Evolutionary conservation across 495 filamentous ascomycete species (phyloP), one percentile per base, ranked within the genome.

Genomic region (Podospora anserina): DNA sequence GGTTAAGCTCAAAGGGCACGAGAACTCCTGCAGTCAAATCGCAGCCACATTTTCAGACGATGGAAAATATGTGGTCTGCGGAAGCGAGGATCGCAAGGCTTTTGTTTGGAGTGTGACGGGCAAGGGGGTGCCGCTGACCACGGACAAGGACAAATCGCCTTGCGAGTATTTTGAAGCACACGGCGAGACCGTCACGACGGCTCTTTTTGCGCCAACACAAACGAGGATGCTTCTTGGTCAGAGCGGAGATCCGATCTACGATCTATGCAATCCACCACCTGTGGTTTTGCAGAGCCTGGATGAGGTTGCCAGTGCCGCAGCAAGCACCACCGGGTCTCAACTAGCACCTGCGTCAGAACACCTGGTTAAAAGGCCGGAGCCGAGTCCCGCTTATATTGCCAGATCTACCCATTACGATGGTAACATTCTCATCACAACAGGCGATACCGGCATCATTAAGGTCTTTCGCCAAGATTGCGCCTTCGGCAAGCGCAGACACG

Each of bases 391-490:
- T 3, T 96, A 94, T 74, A 79, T 95, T 23, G 82, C 90, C 6
- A 86, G 94, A 4, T 89, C 87, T 16, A 83, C 81, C 19, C 96
- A 99, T 75, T 84, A 82, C 5, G 91, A 90, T 69, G 95, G 95
- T 32, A 91, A 97, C 72, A 97, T 99, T 71, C 89, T 99, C 66
- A 87, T 98, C 66, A 93, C 93, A 0, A 92, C 95, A 16, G 94
- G 97, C 74, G 93, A 92, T 71, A 86, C 86, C 7, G 95, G 95
- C 64, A 85, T 87, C 55, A 96, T 99, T 78, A 97, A 97, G 76
- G 88, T 97, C 4, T 96, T 97, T 74, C 88, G 95, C 5, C 94
- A 97, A 77, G 94, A 97, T 78, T 98, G 94, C 72, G 95, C 95
- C 1, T 86, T 77, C 64, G 63, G 72, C 44, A 88, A 88, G 70